phyloP scores from a whole-genome alignment of 768 basidiomycete genomes.

The Thelephora ganbajun region DNA sequence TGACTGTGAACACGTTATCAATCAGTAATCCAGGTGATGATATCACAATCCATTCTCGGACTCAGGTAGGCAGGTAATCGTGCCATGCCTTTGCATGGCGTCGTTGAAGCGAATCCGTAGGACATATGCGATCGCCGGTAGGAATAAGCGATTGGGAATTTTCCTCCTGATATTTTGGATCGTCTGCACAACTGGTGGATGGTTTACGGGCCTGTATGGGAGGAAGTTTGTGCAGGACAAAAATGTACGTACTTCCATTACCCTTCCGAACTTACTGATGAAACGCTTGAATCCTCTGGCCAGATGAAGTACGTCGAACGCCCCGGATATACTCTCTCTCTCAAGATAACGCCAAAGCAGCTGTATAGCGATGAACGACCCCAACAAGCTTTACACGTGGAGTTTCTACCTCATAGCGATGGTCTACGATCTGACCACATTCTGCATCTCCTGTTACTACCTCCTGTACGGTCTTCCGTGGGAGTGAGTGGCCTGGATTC shows the following conservation, averaged over 20 bases:
- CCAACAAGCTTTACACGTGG: slow-evolving; percentile 30
- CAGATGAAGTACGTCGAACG: slow-evolving; percentile 1
- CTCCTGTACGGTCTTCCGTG: slow-evolving; percentile 35
- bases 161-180: slow-evolving; percentile 26
- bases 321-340: background rate
- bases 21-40: slow-evolving; percentile 47
- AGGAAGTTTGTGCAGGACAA: background rate
- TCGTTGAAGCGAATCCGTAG: slow-evolving; percentile 20
- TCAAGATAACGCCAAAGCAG: slow-evolving; percentile 16
- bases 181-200: slow-evolving; percentile 12
- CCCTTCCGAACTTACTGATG: background rate
- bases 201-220: background rate
- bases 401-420: slow-evolving; percentile 45
- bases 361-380: slow-evolving; percentile 30
- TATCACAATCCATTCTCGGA: slow-evolving; percentile 53
- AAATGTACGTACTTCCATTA: background rate
- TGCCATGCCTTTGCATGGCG: background rate
- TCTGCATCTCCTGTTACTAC: slow-evolving; percentile 34
- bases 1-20: background rate
- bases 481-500: slow-evolving; percentile 16
- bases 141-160: slow-evolving; percentile 25
- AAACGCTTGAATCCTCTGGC: background rate
- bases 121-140: background rate
- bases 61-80: slow-evolving; percentile 26
- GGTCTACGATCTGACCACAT: slow-evolving; percentile 38